A percentile compares a stretch with the other conserved stretches of the same genome.
Conservation (phyloP, 176 grass and related monocot species). For the Secale cereale region DNA sequence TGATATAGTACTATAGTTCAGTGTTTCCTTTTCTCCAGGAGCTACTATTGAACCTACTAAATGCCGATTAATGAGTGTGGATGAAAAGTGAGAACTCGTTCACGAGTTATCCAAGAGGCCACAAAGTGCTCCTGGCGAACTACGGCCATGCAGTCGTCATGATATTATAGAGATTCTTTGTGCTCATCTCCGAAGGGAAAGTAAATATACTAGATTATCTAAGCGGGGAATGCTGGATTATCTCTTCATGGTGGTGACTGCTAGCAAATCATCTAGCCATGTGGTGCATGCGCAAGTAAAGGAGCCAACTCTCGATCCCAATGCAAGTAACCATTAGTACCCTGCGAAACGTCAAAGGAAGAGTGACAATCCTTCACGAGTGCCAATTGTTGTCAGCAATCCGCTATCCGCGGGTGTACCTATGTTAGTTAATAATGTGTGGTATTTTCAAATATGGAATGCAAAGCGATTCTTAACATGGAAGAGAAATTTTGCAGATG, state of each 20-base stretch:
- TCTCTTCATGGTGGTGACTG: constrained; percentile 77
- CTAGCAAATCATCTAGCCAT: constrained; percentile 38
- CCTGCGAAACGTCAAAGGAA: neutral
- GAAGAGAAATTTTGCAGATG: too few species aligned
- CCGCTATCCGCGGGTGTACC: constrained; percentile 32
- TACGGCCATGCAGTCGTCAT: constrained; percentile 76
- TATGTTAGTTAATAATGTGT: constrained; percentile 31
- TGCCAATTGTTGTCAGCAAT: constrained; percentile 42
- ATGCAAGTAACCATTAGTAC: too few species aligned
- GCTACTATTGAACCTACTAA: constrained; percentile 47
- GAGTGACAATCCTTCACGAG: constrained; percentile 65
- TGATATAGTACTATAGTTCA: neutral
- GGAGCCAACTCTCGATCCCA: too few species aligned
- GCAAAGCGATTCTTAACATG: too few species aligned
- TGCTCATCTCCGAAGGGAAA: too few species aligned
- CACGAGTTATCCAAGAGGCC: constrained; percentile 70
- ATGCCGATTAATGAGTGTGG: too few species aligned
- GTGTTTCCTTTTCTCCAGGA: constrained; percentile 40
- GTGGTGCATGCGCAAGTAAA: too few species aligned
- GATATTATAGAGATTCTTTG: constrained; percentile 97
- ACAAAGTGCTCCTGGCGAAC: constrained; percentile 63
- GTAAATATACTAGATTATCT: constrained; percentile 88
- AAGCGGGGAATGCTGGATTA: constrained; percentile 92
- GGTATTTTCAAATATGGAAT: constrained; percentile 56
- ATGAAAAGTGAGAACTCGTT: constrained; percentile 45